phyloP scores from a whole-genome alignment of 2,329 filamentous ascomycete species.

The Colletotrichum sp. region DNA sequence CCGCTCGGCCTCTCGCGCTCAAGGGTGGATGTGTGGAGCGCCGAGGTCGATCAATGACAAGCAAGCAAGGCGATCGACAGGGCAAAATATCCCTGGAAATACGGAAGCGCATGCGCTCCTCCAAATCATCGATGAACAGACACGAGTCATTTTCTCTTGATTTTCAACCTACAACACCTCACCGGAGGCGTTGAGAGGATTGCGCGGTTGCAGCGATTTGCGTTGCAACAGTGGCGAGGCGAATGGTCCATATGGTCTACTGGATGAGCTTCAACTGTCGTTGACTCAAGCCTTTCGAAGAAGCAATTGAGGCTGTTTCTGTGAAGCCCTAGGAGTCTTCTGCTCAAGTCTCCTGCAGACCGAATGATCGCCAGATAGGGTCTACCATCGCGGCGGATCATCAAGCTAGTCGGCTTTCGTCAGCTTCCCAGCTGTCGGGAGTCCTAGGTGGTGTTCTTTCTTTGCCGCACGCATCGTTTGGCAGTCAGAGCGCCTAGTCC shows the following conservation, averaged over 20 bases:
- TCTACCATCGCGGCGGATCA: constrained; percentile 11
- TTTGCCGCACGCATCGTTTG: constrained; percentile 1
- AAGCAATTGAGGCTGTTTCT: not conserved
- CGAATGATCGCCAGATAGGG: constrained; percentile 6
- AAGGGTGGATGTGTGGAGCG: not conserved
- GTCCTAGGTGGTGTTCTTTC: not conserved
- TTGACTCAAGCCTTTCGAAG: not conserved
- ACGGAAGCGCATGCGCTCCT: not conserved
- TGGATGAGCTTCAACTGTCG: not conserved
- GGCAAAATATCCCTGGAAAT: constrained; percentile 7
- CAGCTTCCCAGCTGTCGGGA: not conserved
- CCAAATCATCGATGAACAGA: not conserved
- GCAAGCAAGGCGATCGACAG: constrained; percentile 9
- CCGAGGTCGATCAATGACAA: constrained; percentile 11
- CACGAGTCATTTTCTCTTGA: not conserved
- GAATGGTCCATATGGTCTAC: not conserved
- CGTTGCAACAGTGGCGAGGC: not conserved
- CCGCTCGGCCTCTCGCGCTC: not conserved
- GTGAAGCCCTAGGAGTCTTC: constrained; percentile 8
- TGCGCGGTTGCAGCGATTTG: not conserved
- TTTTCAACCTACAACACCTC: not conserved
- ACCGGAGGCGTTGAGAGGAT: not conserved
- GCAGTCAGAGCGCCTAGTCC: not conserved
- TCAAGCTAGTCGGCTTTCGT: constrained; percentile 11
- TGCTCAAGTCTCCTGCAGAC: not conserved